Evolutionary conservation across 192 early-diverging fungal genomes (phyloP).

Genomic region (Lunasporangiospora selenospora): DNA sequence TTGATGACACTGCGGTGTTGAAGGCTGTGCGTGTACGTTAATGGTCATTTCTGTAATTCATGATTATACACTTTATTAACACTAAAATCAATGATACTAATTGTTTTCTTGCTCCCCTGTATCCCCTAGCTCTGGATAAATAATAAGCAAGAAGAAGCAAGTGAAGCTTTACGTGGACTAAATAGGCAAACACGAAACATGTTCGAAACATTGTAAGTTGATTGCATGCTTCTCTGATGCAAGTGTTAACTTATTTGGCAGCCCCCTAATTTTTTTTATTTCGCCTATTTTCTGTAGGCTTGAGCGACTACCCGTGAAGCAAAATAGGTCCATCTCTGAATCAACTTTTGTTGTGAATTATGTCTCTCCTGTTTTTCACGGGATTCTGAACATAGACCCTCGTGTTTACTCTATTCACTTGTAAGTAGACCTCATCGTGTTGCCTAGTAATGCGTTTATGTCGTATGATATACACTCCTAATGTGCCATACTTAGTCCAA

Average conservation of each 20-base stretch:
- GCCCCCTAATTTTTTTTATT: too few relatives aligned
- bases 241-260: not conserved
- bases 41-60: not conserved
- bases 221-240: not conserved
- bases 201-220: conserved; percentile 26
- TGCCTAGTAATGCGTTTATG: not conserved
- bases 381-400: not conserved
- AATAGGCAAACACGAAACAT: conserved; percentile 11
- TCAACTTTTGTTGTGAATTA: conserved; percentile 23
- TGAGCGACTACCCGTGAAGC: conserved; percentile 11
- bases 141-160: not conserved
- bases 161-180: too few relatives aligned
- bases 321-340: conserved; percentile 21
- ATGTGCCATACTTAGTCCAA: conserved; percentile 13
- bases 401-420: conserved; percentile 8
- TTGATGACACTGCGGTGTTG: conserved; percentile 15
- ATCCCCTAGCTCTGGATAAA: not conserved
- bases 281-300: conserved; percentile 5
- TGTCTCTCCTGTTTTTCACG: conserved; percentile 13
- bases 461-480: conserved; percentile 6
- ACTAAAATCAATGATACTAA: too few relatives aligned
- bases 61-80: too few relatives aligned
- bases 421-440: conserved; percentile 10
- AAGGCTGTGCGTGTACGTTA: conserved; percentile 19
- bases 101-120: too few relatives aligned